These are phyloP conservation scores for Pseudomassariella vexata DNA, from an alignment of 2,329 filamentous ascomycete genomes.

Conservation along the genomic window DNA sequence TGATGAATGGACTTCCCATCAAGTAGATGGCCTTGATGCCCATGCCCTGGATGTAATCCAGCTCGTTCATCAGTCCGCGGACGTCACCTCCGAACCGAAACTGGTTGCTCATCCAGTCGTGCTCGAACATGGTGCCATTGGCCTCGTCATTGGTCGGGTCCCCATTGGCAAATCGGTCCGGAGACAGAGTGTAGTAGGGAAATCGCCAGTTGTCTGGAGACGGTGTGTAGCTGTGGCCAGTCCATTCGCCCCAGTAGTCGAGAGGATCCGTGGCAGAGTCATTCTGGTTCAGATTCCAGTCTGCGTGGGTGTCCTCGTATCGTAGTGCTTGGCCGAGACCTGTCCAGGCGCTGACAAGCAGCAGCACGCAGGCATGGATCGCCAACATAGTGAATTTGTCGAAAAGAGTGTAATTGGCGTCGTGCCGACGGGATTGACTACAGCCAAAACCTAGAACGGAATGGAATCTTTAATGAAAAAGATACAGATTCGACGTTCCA, in stretches of 20 bases:
- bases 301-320: background rate
- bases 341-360: background rate
- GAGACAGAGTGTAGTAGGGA: constrained; percentile 59
- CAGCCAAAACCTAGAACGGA: too few species aligned
- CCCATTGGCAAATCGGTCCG: constrained; percentile 60
- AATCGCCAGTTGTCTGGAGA: constrained; percentile 60
- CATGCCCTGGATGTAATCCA: constrained; percentile 61
- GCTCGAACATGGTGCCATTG: constrained; percentile 55
- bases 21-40: constrained; percentile 55
- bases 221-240: constrained; percentile 41
- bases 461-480: too few species aligned
- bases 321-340: background rate
- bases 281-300: constrained; percentile 58
- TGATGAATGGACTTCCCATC: background rate
- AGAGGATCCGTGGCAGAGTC: constrained; percentile 45
- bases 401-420: too few species aligned
- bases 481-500: too few species aligned
- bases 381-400: too few species aligned
- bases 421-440: too few species aligned
- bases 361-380: too few species aligned
- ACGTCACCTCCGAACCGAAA: constrained; percentile 59
- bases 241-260: constrained; percentile 53
- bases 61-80: constrained; percentile 48
- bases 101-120: constrained; percentile 54
- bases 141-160: constrained; percentile 59